Conservation (phyloP, 139 green algal genomes). For the Cymbomonas tetramitiformis region DNA sequence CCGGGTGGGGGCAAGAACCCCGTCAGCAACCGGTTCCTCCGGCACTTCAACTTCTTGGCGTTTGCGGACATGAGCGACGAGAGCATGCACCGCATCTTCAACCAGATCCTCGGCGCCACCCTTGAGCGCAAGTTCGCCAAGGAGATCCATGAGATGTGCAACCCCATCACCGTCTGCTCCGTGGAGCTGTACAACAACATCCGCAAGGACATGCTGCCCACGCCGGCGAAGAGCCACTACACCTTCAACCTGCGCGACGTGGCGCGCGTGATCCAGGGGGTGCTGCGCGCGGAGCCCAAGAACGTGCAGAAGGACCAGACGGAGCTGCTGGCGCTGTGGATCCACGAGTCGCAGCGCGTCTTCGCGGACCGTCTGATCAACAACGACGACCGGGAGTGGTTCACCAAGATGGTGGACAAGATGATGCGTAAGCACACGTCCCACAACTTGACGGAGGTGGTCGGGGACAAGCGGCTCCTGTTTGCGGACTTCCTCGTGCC, state of each 20-base stretch:
- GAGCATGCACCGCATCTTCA: constrained; percentile 44
- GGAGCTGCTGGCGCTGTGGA: constrained; percentile 47
- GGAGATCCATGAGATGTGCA: constrained; percentile 22
- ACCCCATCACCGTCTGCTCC: constrained; percentile 33
- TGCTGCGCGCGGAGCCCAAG: constrained; percentile 43
- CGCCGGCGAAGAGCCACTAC: constrained; percentile 53
- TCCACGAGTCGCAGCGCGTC: constrained; percentile 50
- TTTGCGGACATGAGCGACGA: constrained; percentile 54
- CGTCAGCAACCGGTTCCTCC: constrained; percentile 26
- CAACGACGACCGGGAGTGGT: constrained; percentile 53
- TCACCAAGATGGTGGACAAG: constrained; percentile 25
- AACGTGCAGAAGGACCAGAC: background rate
- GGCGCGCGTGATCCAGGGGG: constrained; percentile 49
- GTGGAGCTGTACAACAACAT: constrained; percentile 52
- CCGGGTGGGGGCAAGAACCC: constrained; percentile 32
- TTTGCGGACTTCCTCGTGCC: constrained; percentile 56
- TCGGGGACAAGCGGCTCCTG: constrained; percentile 38
- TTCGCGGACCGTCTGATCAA: constrained; percentile 62
- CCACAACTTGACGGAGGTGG: constrained; percentile 19
- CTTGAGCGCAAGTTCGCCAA: constrained; percentile 39
- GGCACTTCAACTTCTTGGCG: constrained; percentile 35
- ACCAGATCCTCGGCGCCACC: constrained; percentile 46
- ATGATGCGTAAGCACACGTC: constrained; percentile 15
- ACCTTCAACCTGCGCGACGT: constrained; percentile 66
- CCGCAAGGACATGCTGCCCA: constrained; percentile 48